Evolutionary conservation across 2,329 filamentous ascomycete species (phyloP).

Genomic region (Ascosphaera apis): DNA sequence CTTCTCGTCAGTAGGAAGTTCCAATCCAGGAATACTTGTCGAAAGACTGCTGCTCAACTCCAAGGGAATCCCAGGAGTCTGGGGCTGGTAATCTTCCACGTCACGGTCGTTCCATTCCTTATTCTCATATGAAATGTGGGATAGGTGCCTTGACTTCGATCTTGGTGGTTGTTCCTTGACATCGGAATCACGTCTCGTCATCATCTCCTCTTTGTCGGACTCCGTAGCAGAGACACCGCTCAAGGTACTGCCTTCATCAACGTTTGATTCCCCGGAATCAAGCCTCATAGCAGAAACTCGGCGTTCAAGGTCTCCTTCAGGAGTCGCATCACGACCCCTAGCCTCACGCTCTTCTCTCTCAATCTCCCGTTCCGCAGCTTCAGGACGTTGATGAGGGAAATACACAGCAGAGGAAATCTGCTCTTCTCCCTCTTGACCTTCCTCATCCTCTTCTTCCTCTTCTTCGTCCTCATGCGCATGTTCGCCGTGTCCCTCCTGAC

Average conservation of each 20-base stretch:
- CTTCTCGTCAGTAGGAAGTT: background rate
- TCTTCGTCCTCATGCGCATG: constrained; percentile 14
- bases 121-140: constrained; percentile 5
- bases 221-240: constrained; percentile 7
- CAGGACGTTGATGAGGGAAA: constrained; percentile 33
- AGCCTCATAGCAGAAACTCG: background rate
- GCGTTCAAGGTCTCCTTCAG: background rate
- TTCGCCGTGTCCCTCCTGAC: no score
- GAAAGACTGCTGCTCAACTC: constrained; percentile 9
- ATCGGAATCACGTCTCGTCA: constrained; percentile 8
- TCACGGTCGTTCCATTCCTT: constrained; percentile 3
- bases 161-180: background rate
- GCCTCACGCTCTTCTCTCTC: background rate
- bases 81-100: constrained; percentile 7
- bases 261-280: background rate
- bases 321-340: background rate
- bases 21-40: constrained; percentile 1
- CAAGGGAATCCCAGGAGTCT: constrained; percentile 7
- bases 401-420: constrained; percentile 43
- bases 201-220: constrained; percentile 10
- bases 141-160: background rate
- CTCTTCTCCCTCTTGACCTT: constrained; percentile 16
- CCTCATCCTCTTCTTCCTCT: constrained; percentile 32
- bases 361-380: background rate
- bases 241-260: background rate